Base-by-base conservation (phyloP, 2,329 filamentous ascomycete genomes). In the Cladosporium sp. region DNA sequence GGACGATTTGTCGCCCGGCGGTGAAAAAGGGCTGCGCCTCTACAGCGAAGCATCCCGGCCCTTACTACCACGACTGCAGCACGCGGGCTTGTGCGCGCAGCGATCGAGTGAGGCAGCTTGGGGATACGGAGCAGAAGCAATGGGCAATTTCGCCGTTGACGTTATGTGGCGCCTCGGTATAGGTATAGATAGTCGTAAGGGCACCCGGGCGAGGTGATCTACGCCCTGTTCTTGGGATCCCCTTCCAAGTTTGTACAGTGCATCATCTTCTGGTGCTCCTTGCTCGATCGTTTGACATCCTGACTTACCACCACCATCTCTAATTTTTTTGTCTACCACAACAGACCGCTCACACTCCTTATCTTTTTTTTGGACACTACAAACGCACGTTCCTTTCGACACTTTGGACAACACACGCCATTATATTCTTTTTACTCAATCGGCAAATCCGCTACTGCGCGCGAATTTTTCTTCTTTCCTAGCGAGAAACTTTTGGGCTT, bases 101-200 rank as follows among this genome's bases (percentile, higher is more conserved):
- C 57, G 51, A 47, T 47, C 55, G 55, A 38, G 21, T 24, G 61
- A 15, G 26, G 49, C 61, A 44, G 34, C 21, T 57, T 34, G 49
- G 51, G 28, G 49, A n/a, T 24, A 51, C 21, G 44, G 60, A 36
- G 44, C 44, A 30, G 51, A 26, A 49, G 60, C 60, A 63, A 41
- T 47, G 61, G 61, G 61, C 61, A 64, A 64, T 64, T 47, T 64
- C 51, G 61, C 61, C 61, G 61, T 64, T 64, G 61, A 64, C 61
- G 61, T 64, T 64, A 64, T 64, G 61, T 64, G 61, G 61, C 61
- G 61, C 26, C 36, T 52, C 36, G 52, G 61, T 64, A 64, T 64
- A 41, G 51, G 61, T 64, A 64, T 64, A 64, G 49, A 55, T 64
- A 44, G 61, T 32, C 26, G 60, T 28, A 30, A 47, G 36, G 51